Percentiles rank a stretch among this genome's conserved stretches.
These are phyloP conservation scores for Sphagnum fallax DNA, from an alignment of 228 moss, liverwort and hornwort genomes.

Conservation along the genomic window DNA sequence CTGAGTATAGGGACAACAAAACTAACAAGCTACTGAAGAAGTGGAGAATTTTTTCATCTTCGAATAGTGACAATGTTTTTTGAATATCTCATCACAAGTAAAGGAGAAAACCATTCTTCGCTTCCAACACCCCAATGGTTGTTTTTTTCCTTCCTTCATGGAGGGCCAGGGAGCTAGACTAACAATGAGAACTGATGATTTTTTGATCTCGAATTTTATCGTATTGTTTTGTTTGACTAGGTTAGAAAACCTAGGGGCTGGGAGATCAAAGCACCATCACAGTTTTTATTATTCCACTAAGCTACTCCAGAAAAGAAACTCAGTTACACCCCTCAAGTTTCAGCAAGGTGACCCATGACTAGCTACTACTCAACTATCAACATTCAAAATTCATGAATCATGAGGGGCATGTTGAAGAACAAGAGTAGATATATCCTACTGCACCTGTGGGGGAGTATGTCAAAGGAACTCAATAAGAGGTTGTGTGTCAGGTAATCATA, in stretches of 20 bases:
- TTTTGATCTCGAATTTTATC: constrained; percentile 76
- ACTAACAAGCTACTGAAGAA: too few relatives aligned
- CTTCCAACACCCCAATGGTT: background rate
- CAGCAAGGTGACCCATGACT: background rate
- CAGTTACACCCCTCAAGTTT: background rate
- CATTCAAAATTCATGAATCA: background rate
- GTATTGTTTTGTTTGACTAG: constrained; percentile 81
- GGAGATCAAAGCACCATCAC: background rate
- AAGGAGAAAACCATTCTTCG: too few relatives aligned
- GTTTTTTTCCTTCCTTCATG: constrained; percentile 71
- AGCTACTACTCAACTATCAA: background rate
- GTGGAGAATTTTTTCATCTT: too few relatives aligned
- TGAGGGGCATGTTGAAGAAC: background rate
- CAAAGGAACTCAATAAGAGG: constrained; percentile 93
- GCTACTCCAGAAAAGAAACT: background rate
- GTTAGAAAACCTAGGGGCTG: constrained; percentile 23
- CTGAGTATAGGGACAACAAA: too few relatives aligned
- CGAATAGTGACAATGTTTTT: too few relatives aligned
- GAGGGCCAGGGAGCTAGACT: constrained; percentile 70
- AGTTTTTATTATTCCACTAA: background rate
- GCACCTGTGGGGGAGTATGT: constrained; percentile 95
- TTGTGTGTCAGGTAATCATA: constrained; percentile 70
- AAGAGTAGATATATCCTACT: background rate
- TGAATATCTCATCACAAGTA: too few relatives aligned
- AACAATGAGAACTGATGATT: constrained; percentile 55